These are phyloP conservation scores for Fagus crenata DNA, from an alignment of 306 rosid genomes.

Conservation along the genomic window DNA sequence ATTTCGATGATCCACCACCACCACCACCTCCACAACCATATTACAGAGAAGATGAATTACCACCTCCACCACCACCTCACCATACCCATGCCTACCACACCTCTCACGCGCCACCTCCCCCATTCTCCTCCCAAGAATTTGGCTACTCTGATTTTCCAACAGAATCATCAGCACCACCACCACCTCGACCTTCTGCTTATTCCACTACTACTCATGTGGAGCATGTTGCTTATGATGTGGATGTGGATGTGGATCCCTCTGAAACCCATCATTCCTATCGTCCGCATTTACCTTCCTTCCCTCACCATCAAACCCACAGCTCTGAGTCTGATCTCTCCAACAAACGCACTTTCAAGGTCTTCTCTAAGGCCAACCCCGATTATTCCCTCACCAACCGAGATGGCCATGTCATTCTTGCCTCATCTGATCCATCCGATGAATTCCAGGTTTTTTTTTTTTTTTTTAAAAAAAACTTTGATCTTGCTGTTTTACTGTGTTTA, in stretches of 20 bases:
- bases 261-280: constrained; percentile 26
- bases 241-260: no score
- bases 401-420: constrained; percentile 58
- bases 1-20: constrained; percentile 33
- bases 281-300: constrained; percentile 34
- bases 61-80: constrained; percentile 23
- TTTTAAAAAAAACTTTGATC: neutral
- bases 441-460: constrained; percentile 44
- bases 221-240: constrained; percentile 39
- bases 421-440: constrained; percentile 46
- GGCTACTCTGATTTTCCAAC: constrained; percentile 13
- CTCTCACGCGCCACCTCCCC: constrained; percentile 28
- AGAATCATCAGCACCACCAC: constrained; percentile 31
- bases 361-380: constrained; percentile 52
- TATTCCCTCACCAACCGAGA: constrained; percentile 55
- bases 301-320: constrained; percentile 37
- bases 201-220: constrained; percentile 18
- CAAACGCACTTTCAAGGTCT: constrained; percentile 48
- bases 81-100: constrained; percentile 40
- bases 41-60: neutral
- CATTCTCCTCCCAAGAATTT: constrained; percentile 28
- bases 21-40: constrained; percentile 17
- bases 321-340: constrained; percentile 12
- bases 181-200: constrained; percentile 25
- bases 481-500: neutral